A percentile compares a stretch with the other conserved stretches of the same genome.
Evolutionary conservation across 2,329 filamentous ascomycete genomes (phyloP).

Genomic region (Coniochaeta ligniaria): DNA sequence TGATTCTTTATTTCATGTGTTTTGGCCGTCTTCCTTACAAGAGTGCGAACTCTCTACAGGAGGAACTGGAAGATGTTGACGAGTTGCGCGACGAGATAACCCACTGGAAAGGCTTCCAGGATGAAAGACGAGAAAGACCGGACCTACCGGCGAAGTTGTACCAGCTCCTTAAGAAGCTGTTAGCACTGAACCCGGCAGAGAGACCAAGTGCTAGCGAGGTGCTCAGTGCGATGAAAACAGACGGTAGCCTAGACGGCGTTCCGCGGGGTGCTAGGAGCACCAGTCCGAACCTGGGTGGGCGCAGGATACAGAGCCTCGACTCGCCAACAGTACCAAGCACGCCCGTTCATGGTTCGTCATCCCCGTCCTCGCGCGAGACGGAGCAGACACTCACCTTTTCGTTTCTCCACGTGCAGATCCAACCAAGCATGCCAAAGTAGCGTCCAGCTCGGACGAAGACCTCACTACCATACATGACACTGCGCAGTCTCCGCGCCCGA

Average conservation of each 20-base stretch:
- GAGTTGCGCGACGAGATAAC: conserved; percentile 78
- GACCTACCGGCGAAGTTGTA: conserved; percentile 86
- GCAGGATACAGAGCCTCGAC: conserved; percentile 48
- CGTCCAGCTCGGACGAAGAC: conserved; percentile 22
- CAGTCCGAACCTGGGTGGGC: conserved; percentile 30
- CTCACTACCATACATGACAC: conserved; percentile 13
- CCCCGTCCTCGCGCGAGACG: neutral
- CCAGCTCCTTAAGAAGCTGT: conserved; percentile 69
- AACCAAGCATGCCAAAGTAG: conserved; percentile 23
- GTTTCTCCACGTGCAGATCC: conserved; percentile 17
- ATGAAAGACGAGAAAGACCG: conserved; percentile 64
- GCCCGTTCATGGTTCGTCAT: conserved; percentile 34
- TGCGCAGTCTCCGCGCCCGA: conserved; percentile 17
- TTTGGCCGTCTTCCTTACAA: conserved; percentile 83
- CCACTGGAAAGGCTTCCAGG: conserved; percentile 79
- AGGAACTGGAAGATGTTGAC: conserved; percentile 89
- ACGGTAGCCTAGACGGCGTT: conserved; percentile 42
- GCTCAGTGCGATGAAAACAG: conserved; percentile 65
- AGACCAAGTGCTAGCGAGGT: conserved; percentile 85
- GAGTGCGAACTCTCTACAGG: conserved; percentile 76
- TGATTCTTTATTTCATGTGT: conserved; percentile 98
- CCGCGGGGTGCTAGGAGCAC: conserved; percentile 22
- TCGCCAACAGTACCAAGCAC: conserved; percentile 42
- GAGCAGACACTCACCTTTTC: conserved; percentile 3
- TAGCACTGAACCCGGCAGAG: conserved; percentile 69